Evolutionary conservation across 352 stramenopile species (phyloP).

Genomic region (Globisporangium nodosum): DNA sequence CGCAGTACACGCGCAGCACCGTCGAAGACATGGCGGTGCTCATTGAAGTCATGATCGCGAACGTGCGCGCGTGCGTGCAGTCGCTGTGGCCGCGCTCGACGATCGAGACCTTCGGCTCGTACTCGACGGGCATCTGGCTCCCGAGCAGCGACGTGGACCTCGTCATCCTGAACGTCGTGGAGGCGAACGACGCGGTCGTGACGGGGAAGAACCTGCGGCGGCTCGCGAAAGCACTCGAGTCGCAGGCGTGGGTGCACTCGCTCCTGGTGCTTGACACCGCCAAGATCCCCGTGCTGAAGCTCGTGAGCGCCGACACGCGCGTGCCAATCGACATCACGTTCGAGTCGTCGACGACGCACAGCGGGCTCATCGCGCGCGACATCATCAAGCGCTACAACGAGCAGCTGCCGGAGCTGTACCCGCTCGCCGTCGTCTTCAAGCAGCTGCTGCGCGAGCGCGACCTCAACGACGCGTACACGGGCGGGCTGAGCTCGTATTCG

Average conservation of each 20-base stretch:
- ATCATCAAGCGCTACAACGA: conserved; percentile 83
- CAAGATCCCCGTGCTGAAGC: conserved; percentile 81
- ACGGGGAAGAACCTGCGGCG: conserved; percentile 56
- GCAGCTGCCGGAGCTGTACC: conserved; percentile 84
- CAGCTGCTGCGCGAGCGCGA: conserved; percentile 84
- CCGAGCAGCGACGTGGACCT: conserved; percentile 84
- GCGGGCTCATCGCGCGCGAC: conserved; percentile 71
- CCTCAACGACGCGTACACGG: conserved; percentile 90
- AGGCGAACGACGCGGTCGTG: conserved; percentile 51
- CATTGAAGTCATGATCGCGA: conserved; percentile 81
- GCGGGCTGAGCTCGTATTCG: conserved; percentile 89
- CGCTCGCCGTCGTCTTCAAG: conserved; percentile 88
- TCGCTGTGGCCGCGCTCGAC: conserved; percentile 68
- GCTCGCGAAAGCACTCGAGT: conserved; percentile 48
- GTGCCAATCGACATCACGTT: conserved; percentile 87
- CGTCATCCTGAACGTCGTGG: conserved; percentile 70
- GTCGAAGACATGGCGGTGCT: conserved; percentile 74
- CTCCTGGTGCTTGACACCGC: conserved; percentile 77
- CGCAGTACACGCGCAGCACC: conserved; percentile 55
- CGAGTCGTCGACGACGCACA: conserved; percentile 76
- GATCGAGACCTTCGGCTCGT: conserved; percentile 82
- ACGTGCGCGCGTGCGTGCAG: conserved; percentile 59
- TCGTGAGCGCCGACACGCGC: conserved; percentile 65
- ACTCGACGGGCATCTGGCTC: conserved; percentile 85
- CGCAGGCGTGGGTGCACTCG: conserved; percentile 74